Evolutionary conservation across 2,329 filamentous ascomycete genomes (phyloP).

Genomic region (Dothiorella sarmentorum): DNA sequence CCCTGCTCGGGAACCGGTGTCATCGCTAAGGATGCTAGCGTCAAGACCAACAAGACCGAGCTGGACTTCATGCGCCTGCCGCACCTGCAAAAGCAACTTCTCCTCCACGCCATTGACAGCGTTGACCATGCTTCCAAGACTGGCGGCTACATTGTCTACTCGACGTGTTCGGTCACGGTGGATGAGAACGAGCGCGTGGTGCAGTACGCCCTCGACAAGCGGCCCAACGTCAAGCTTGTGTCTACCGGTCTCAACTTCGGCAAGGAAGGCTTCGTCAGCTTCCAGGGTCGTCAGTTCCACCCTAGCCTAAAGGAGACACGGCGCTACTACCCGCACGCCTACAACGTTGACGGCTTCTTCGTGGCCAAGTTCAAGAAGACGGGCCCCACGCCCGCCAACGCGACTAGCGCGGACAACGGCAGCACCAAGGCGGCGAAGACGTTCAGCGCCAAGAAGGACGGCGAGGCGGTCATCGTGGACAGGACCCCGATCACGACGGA

Average conservation of each 20-base stretch:
- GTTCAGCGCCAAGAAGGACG: slow-evolving; percentile 36
- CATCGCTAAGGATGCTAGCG: slow-evolving; percentile 91
- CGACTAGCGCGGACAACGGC: slow-evolving; percentile 36
- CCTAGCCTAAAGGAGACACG: slow-evolving; percentile 76
- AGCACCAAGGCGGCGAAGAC: slow-evolving; percentile 31
- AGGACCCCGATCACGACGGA: slow-evolving; percentile 58
- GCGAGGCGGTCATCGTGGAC: slow-evolving; percentile 51
- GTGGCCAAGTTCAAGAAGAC: slow-evolving; percentile 97
- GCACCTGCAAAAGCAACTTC: slow-evolving; percentile 89
- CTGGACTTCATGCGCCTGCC: slow-evolving; percentile 91
- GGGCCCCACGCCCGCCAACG: slow-evolving; percentile 66
- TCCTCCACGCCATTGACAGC: slow-evolving; percentile 90
- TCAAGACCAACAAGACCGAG: slow-evolving; percentile 98
- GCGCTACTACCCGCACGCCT: slow-evolving; percentile 83
- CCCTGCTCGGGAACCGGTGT: slow-evolving; percentile 96
- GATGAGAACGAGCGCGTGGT: slow-evolving; percentile 95
- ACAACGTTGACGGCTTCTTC: slow-evolving; percentile 98
- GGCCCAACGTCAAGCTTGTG: slow-evolving; percentile 90
- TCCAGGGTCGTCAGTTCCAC: slow-evolving; percentile 88
- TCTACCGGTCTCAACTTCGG: slow-evolving; percentile 88
- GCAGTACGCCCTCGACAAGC: slow-evolving; percentile 84
- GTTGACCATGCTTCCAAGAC: slow-evolving; percentile 89
- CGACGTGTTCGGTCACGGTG: slow-evolving; percentile 89
- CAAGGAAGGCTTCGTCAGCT: slow-evolving; percentile 86
- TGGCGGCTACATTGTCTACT: slow-evolving; percentile 93